Evolutionary conservation across 345 rosid genomes (phyloP).

Genomic region (Salix koriyanagi): DNA sequence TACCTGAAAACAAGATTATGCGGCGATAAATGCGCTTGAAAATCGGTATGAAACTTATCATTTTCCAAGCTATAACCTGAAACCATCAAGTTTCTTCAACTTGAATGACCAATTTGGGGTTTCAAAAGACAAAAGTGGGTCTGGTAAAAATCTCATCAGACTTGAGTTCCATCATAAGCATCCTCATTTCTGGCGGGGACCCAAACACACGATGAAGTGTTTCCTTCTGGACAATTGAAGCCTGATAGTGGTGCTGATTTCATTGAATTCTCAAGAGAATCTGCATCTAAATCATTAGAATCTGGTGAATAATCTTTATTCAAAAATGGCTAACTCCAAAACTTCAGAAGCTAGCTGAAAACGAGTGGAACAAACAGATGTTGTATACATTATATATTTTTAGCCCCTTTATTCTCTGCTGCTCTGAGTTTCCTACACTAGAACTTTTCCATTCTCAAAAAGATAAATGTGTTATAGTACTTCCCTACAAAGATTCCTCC

Average conservation of each 20-base stretch:
- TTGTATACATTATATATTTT: neutral
- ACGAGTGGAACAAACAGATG: neutral
- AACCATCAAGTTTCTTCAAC: too few species aligned
- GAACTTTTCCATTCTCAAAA: neutral
- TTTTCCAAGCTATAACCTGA: too few species aligned
- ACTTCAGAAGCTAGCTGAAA: too few species aligned
- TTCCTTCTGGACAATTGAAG: slow-evolving; percentile 8
- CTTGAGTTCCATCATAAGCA: slow-evolving; percentile 36
- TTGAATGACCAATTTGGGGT: slow-evolving; percentile 2
- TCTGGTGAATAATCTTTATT: slow-evolving; percentile 29
- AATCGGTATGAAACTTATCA: too few species aligned
- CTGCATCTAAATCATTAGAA: slow-evolving; percentile 35
- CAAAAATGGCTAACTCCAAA: neutral
- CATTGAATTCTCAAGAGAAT: slow-evolving; percentile 11
- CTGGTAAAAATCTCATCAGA: slow-evolving; percentile 36
- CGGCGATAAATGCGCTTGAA: too few species aligned
- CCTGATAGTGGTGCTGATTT: neutral
- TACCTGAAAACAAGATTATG: slow-evolving; percentile 58
- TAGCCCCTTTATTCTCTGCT: neutral
- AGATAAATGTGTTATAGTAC: too few species aligned
- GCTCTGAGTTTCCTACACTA: neutral
- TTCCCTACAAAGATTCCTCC: too few species aligned
- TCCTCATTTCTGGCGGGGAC: slow-evolving; percentile 48
- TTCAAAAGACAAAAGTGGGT: slow-evolving; percentile 30
- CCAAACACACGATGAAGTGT: slow-evolving; percentile 23